These are phyloP conservation scores for Narthecium ossifragum DNA, from an alignment of 106 monocot genomes.

Conservation along the genomic window DNA sequence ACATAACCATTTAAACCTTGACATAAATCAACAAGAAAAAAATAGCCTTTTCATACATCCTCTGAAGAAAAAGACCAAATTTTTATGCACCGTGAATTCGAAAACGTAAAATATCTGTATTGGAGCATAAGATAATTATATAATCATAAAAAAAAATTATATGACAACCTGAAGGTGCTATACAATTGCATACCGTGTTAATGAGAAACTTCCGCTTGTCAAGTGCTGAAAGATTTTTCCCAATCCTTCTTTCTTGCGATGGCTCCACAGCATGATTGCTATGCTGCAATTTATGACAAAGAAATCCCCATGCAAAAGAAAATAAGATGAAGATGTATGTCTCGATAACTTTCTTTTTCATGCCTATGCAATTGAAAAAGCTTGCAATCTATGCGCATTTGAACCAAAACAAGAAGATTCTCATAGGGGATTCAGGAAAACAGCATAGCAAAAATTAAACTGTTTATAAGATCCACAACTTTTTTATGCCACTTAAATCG, in stretches of 20 bases:
- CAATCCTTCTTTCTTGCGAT: constrained; percentile 12
- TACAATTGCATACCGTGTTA: constrained; percentile 31
- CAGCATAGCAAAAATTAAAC: background rate
- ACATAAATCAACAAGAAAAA: background rate
- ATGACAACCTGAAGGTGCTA: too few relatives aligned
- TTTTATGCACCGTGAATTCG: background rate
- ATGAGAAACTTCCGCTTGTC: constrained; percentile 57
- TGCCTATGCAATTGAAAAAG: too few relatives aligned
- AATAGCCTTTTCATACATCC: background rate
- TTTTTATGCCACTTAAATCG: background rate
- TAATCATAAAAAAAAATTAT: background rate
- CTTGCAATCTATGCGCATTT: too few relatives aligned
- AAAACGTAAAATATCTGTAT: background rate
- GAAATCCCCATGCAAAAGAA: background rate
- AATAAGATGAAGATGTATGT: background rate
- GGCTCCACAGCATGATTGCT: constrained; percentile 3
- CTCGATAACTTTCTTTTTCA: background rate
- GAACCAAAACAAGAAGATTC: too few relatives aligned
- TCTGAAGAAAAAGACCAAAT: background rate
- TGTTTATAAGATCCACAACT: background rate
- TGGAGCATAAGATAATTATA: background rate
- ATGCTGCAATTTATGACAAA: background rate
- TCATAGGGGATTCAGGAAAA: background rate
- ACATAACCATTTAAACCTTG: background rate
- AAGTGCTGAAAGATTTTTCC: constrained; percentile 24